Percentiles rank a stretch among this genome's conserved stretches.
phyloP scores from a whole-genome alignment of 2,329 filamentous ascomycete species.

The Fonsecaea pedrosoi region DNA sequence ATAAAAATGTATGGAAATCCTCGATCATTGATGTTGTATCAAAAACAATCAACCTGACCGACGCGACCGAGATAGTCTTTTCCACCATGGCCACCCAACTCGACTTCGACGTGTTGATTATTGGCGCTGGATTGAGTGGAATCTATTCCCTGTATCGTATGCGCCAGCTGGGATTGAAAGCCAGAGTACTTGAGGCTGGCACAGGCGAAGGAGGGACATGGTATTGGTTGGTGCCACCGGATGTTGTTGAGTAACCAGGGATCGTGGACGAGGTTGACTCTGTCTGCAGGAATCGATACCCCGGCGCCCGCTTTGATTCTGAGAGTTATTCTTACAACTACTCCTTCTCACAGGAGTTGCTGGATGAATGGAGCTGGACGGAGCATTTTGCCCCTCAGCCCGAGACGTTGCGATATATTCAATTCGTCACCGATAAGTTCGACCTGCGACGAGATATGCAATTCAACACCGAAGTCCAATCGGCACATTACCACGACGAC shows the following conservation, averaged over 20 bases:
- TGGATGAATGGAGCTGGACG: conserved; percentile 37
- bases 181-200: conserved; percentile 27
- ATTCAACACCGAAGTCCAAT: conserved; percentile 40
- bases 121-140: conserved; percentile 53
- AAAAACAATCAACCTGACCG: neutral
- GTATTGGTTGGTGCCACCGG: conserved; percentile 16
- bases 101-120: conserved; percentile 49
- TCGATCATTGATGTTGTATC: neutral
- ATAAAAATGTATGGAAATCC: no score
- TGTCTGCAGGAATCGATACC: conserved; percentile 28
- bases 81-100: conserved; percentile 34
- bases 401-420: conserved; percentile 52
- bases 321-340: conserved; percentile 42
- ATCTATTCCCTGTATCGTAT: conserved; percentile 53
- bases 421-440: conserved; percentile 51
- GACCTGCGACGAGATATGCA: conserved; percentile 49
- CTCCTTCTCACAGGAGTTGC: conserved; percentile 39
- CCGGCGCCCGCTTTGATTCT: conserved; percentile 47
- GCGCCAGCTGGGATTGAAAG: conserved; percentile 51
- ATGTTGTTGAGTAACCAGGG: neutral
- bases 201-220: conserved; percentile 23
- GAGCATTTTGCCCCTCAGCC: conserved; percentile 35
- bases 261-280: neutral
- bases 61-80: neutral
- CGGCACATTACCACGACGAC: conserved; percentile 29